These are phyloP conservation scores for Pinus albicaulis DNA, from an alignment of 75 land plant species.

Conservation along the genomic window DNA sequence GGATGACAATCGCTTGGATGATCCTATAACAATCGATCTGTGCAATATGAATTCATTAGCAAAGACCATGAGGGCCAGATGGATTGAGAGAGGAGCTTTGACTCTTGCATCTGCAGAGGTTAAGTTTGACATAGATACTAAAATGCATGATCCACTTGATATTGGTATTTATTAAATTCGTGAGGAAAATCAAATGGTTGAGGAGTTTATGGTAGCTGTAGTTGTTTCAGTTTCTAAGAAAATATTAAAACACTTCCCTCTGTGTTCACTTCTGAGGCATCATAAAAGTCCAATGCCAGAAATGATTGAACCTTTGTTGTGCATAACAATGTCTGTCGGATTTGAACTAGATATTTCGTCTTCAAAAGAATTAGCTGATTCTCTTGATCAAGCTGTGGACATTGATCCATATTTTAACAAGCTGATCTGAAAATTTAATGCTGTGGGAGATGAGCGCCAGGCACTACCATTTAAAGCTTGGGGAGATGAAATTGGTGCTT, in stretches of 20 bases:
- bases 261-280: conserved; percentile 80
- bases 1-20: conserved; percentile 95
- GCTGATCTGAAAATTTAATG: conserved; percentile 83
- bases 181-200: conserved; percentile 97
- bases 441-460: too few species aligned
- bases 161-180: conserved; percentile 59
- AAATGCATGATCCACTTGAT: conserved; percentile 97
- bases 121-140: conserved; percentile 96
- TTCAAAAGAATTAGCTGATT: conserved; percentile 90
- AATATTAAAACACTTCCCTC: conserved; percentile 75
- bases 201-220: conserved; percentile 97
- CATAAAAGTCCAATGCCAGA: conserved; percentile 91
- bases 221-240: conserved; percentile 91
- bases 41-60: conserved; percentile 93
- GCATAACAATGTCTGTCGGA: conserved; percentile 42
- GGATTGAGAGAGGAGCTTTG: conserved; percentile 94
- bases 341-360: conserved; percentile 74
- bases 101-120: conserved; percentile 99
- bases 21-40: conserved; percentile 83
- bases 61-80: conserved; percentile 91
- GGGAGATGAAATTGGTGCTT: too few species aligned
- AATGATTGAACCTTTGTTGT: conserved; percentile 92
- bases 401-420: conserved; percentile 97
- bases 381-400: conserved; percentile 88
- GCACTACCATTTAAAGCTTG: too few species aligned